Base-by-base conservation (phyloP, 148 eudicot species). In the Cornus kousa region DNA sequence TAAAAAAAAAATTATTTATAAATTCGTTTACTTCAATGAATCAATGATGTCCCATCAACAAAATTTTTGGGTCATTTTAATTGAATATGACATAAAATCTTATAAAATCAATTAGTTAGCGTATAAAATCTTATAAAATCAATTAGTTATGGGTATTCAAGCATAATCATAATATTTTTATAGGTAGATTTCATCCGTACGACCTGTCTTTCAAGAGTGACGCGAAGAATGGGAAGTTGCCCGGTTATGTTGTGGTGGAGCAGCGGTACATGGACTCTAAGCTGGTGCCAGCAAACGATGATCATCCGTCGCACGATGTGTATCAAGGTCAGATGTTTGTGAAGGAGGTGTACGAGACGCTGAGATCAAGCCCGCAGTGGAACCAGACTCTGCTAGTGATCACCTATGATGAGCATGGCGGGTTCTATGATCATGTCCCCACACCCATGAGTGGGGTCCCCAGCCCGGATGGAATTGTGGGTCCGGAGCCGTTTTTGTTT, bases 401-500 rank as follows among this genome's bases (percentile, higher is more conserved):
- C 70, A 93, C 98, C 4, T 93, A 93, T 5, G 98, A 93, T 50
- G 96, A 93, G 85, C 96, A 93, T 12, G 98, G 98, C 17, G 98
- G 98, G 10, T 93, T 89, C 74, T 93, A 67, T 11, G 98, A 93
- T 76, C 96, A 91, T 53, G 94, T 93, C 14, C 78, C 91, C 28
- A 93, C 96, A 0, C 98, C 92, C 0, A 84, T 81, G 19, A 78
- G 73, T 5, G 98, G 94, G 66, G 88, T 93, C 35, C 97, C 97
- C 60, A 87, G 91, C 70, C 96, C 96, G 0, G 96, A 92, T 80
- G 96, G 89, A 19, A 92, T 92, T 2, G 92, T 92, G 28, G 96
- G 96, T 14, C 96, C 90, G 7, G 90, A 84, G 1, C 96, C 96
- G 17, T 92, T 85, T 68, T 72, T 53, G 1, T 90, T 92, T 73